Evolutionary conservation across 1,284 basidiomycete species (phyloP).

Genomic region (Austroboletus niveus): DNA sequence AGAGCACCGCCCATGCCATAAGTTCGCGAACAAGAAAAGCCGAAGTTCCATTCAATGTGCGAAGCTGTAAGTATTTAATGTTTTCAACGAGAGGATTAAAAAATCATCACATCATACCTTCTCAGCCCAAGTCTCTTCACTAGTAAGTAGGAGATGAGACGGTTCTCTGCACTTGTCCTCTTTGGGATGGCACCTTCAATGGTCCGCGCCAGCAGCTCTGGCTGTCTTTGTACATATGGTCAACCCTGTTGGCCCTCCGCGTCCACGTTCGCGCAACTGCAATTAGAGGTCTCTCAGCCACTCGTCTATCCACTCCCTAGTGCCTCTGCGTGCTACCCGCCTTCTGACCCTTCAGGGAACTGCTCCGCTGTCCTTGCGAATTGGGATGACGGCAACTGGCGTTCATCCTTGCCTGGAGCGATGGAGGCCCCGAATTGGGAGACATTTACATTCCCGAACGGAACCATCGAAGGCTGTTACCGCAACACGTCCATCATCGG

Average conservation of each 20-base stretch:
- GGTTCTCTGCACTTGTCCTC: background rate
- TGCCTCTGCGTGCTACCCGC: slow-evolving; percentile 28
- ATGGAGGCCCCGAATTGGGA: background rate
- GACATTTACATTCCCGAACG: background rate
- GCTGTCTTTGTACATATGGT: slow-evolving; percentile 1
- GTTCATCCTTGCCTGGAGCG: background rate
- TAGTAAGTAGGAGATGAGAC: background rate
- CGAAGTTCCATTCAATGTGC: too few species aligned
- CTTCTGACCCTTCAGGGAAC: slow-evolving; percentile 15
- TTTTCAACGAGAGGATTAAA: too few species aligned
- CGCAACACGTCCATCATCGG: background rate
- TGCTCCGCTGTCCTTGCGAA: slow-evolving; percentile 16
- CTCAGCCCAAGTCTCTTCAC: too few species aligned
- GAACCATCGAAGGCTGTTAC: background rate
- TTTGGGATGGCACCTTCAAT: background rate
- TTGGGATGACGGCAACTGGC: background rate
- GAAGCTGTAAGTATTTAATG: too few species aligned
- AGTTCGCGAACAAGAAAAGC: too few species aligned
- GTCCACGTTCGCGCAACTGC: slow-evolving; percentile 34
- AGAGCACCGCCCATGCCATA: too few species aligned
- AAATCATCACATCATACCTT: too few species aligned
- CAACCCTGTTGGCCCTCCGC: slow-evolving; percentile 42
- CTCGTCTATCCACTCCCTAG: slow-evolving; percentile 28
- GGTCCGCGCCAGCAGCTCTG: background rate
- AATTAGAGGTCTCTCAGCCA: slow-evolving; percentile 29